A percentile compares a stretch with the other conserved stretches of the same genome.
Conservation (phyloP, 306 rosid species). For the Alnus rubra region DNA sequence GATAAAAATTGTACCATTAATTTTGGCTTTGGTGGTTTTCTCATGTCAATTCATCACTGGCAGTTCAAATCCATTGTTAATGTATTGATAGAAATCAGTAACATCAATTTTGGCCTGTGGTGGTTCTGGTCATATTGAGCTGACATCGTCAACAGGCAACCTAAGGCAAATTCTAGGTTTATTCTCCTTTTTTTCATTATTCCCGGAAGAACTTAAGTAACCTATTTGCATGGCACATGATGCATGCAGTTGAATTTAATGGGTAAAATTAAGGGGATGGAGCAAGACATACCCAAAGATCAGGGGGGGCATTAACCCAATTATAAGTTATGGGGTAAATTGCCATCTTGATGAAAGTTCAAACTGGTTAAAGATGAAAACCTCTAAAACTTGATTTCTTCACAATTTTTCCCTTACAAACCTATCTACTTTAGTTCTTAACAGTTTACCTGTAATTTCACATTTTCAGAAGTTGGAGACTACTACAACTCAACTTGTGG, state of each 20-base stretch:
- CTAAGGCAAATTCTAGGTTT: no score
- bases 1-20: neutral
- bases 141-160: neutral
- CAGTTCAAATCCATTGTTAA: neutral
- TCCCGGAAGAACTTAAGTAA: no score
- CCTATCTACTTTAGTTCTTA: conserved; percentile 23
- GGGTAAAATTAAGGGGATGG: neutral
- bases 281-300: no score
- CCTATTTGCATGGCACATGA: neutral
- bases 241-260: neutral
- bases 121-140: neutral
- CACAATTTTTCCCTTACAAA: conserved; percentile 15
- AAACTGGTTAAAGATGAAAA: neutral
- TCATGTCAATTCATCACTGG: neutral
- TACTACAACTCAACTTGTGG: conserved; percentile 42
- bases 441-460: conserved; percentile 23
- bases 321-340: neutral
- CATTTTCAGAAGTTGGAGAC: conserved; percentile 54
- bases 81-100: neutral
- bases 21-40: neutral
- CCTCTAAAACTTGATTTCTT: conserved; percentile 1
- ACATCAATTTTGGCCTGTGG: neutral
- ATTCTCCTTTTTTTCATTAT: no score
- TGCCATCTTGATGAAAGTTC: neutral
- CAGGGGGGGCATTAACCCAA: neutral